Evolutionary conservation across 352 stramenopile species (phyloP), one percentile per base, ranked within the genome.

Genomic region (Aphanomyces euteiches): DNA sequence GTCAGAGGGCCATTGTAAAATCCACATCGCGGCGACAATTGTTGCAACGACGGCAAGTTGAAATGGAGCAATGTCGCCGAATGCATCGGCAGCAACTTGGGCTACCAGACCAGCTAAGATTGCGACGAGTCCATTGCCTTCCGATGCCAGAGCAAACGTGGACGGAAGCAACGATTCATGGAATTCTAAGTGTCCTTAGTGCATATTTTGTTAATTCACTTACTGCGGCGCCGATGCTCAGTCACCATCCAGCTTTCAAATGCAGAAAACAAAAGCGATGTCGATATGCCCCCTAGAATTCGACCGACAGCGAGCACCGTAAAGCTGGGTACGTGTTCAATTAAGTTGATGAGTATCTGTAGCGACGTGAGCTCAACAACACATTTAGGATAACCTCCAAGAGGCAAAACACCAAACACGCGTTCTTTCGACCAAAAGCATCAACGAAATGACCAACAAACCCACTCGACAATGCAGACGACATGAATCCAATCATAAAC

Each of bases 231-330:
- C 47, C 92, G 80, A 83, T 99, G 96, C 77, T 98, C 93, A 1
- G 90, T 97, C 41, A 98, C 94, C 92, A 98, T 98, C 96, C 96
- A 99, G 77, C 88, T 97, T 78, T 99, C 96, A 83, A 99, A 99
- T 1, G 96, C 90, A 12, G 91, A 98, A 75, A 98, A 99, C 7
- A 99, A 77, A 15, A 99, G 79, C 38, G 96, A 98, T 5, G 96
- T 99, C 10, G 92, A 98, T 66, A 99, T 75, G 5, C 96, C 96
- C 37, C 95, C 96, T 10, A 99, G 77, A 4, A 98, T 77, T 40
- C 96, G 83, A 7, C 96, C 95, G 39, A 96, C 36, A 7, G 98
- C 73, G 7, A 99, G 78, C 7, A 98, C 72, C 0, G 73, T 59
- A 78, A 98, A 97, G 69, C 88, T 84, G 0, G 88, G 89, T 15